Evolutionary conservation across 331 rosid species (phyloP).

Genomic region (Erythrophleum ivorense): DNA sequence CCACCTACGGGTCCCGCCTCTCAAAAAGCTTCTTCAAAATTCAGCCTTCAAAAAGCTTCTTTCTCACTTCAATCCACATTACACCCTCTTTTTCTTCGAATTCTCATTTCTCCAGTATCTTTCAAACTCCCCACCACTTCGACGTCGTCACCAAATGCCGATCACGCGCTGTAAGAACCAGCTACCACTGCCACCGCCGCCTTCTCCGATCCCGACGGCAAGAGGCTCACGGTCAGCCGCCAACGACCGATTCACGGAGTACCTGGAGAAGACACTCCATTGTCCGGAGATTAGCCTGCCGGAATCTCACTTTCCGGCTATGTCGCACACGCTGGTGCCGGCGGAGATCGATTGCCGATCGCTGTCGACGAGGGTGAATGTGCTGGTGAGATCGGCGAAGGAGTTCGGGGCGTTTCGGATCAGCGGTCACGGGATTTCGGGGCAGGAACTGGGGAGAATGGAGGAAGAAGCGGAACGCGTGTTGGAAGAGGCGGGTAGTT

Average conservation of each 20-base stretch:
- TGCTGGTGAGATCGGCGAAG: slow-evolving; percentile 50
- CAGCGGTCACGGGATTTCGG: slow-evolving; percentile 63
- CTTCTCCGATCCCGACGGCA: slow-evolving; percentile 79
- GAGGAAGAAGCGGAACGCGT: slow-evolving; percentile 53
- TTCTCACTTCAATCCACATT: not conserved
- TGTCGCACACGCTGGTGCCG: slow-evolving; percentile 36
- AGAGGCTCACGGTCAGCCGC: slow-evolving; percentile 80
- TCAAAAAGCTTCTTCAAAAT: not conserved
- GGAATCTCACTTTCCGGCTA: slow-evolving; percentile 17
- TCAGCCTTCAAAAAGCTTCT: slow-evolving; percentile 4
- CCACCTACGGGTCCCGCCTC: slow-evolving; percentile 10
- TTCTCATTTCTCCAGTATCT: not conserved
- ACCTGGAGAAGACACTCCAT: slow-evolving; percentile 54
- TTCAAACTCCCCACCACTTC: not conserved
- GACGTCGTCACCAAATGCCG: slow-evolving; percentile 39
- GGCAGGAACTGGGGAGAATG: slow-evolving; percentile 48
- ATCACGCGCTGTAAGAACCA: slow-evolving; percentile 36
- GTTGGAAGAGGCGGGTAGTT: slow-evolving; percentile 8
- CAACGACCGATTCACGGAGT: slow-evolving; percentile 55
- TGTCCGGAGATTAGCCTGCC: slow-evolving; percentile 65
- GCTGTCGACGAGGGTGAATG: slow-evolving; percentile 35
- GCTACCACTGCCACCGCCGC: slow-evolving; percentile 51
- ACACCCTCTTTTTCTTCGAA: not conserved
- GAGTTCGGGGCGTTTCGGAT: slow-evolving; percentile 74
- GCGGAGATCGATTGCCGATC: slow-evolving; percentile 58